Evolutionary conservation across 371 early-diverging fungal species (phyloP), one percentile per base, ranked within the genome.

Genomic region (Mucor sp.): DNA sequence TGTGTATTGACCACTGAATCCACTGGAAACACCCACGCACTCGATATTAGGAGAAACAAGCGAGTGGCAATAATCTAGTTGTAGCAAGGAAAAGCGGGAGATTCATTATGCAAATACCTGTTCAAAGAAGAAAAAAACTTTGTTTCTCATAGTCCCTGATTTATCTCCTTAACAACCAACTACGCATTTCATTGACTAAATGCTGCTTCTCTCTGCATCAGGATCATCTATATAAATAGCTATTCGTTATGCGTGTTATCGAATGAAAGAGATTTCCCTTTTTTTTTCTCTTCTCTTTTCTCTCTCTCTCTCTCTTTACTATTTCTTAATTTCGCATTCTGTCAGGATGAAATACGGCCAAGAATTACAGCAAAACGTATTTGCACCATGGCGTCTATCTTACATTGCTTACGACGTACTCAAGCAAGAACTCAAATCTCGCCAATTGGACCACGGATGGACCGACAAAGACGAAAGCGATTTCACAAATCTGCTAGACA

Each of bases 401-500:
- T 98, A 97, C 78, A 75, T 97, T 9, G 93, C 95, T 68, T 99
- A 98, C 66, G 92, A 95, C 67, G 89, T 87, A 7, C 88, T 97
- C 65, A 97, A 96, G 72, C 83, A 84, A 12, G 91, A 88, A 64
- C 85, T 96, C 65, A 95, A 95, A 74, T 76, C 79, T 30, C 59
- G 85, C 25, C 77, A 65, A 69, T 30, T 80, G 68, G 53, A 66
- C 58, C 67, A 67, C 44, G 60, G 64, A 17, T 85, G 83, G 80
- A 88, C 87, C 2, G 86, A 86, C 33, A 84, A 81, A 48, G 90
- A 91, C 55, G 95, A 95, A 74, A 84, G 89, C 7, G 87, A 89
- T 41, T 95, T 96, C 79, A 88, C 93, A 11, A 86, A 90, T 67
- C 71, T 85, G 35, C 78, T 95, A 3, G 95, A 93, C 58, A 86